Base-by-base conservation (phyloP, 2,329 filamentous ascomycete genomes). In the Celoporthe dispersa region DNA sequence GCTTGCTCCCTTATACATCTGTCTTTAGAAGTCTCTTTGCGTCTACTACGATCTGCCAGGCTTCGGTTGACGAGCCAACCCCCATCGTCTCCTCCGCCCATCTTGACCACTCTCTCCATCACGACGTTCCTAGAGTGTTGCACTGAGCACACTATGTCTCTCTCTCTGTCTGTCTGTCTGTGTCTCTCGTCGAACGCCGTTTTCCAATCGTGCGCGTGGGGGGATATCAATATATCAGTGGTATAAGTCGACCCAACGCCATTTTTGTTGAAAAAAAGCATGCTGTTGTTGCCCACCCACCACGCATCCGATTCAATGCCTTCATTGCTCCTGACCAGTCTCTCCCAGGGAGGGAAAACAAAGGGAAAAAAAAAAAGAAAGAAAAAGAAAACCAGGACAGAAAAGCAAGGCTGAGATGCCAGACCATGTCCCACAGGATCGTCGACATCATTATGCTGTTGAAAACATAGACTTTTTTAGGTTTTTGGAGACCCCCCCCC, bases 381-480 rank as follows among this genome's bases (percentile, higher is more conserved):
- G 37, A 53, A 51, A 67, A 66, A 33, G 31, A 62, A 69, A 64
- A 19, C 16, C 41, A 28, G 41, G 41, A 62, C 33, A 19, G 37
- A 44, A 62, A 68, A 66, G 48, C 28, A 65, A 64, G 64, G 64
- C 25, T 31, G 41, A 31, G 59, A 68, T 67, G 63, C 64, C 65
- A 55, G 39, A 59, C 53, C 67, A 41, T 22, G 60, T 68, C 60
- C 59, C 14, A 44, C 59, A 53, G 44, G 53, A 62, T 67, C 70
- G 62, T 69, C 63, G 48, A 71, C 64, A 69, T 69, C 65, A 48
- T 67, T 64, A 77, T 76, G 75, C 75, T 77, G 75, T 77, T 77
- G 75, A 77, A 73, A 75, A 76, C 75, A 76, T 76, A 71, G 70
- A 71, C 71, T 73, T 71, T 68, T 41, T 72, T 64, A 28, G 35